Percentiles rank a stretch among this genome's conserved stretches.
phyloP scores from a whole-genome alignment of 163 green algal genomes.

The Trebouxiophyceae sp. region DNA sequence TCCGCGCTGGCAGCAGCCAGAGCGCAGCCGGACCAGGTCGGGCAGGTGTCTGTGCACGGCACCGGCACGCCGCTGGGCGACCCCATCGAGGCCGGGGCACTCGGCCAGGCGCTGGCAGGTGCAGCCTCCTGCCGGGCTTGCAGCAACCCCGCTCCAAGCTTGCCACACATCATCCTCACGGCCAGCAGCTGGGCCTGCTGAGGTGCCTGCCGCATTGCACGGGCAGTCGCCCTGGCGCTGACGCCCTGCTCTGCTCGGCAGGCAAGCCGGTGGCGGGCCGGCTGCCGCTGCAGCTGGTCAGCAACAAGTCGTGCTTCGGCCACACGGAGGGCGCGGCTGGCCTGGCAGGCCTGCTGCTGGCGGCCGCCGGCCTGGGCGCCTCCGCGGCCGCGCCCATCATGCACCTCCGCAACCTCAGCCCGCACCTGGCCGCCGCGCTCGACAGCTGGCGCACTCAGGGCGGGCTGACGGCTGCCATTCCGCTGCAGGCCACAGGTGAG shows the following conservation, averaged over 20 bases:
- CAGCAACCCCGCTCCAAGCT: too few species aligned
- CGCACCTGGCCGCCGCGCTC: conserved; percentile 16
- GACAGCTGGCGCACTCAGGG: background rate
- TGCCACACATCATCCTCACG: too few species aligned
- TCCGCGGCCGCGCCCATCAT: background rate
- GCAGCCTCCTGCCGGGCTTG: background rate
- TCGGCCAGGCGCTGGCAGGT: conserved; percentile 8
- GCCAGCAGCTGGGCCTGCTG: too few species aligned
- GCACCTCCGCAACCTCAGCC: conserved; percentile 32
- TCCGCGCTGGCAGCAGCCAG: conserved; percentile 11
- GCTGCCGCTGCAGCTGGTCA: conserved; percentile 6
- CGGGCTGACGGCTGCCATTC: background rate
- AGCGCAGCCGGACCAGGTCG: conserved; percentile 18
- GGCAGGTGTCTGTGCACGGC: conserved; percentile 54
- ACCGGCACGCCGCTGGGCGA: conserved; percentile 53
- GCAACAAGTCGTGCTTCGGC: conserved; percentile 17
- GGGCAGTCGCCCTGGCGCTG: too few species aligned
- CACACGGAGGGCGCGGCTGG: conserved; percentile 23
- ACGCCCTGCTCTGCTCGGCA: too few species aligned
- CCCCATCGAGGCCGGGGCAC: conserved; percentile 54
- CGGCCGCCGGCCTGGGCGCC: conserved; percentile 1
- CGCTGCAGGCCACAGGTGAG: conserved; percentile 5
- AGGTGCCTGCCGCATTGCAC: too few species aligned
- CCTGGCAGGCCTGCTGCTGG: conserved; percentile 16
- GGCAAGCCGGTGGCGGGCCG: background rate